phyloP scores from a whole-genome alignment of 2,329 filamentous ascomycete species.

The Malbranchea cinnamomea region DNA sequence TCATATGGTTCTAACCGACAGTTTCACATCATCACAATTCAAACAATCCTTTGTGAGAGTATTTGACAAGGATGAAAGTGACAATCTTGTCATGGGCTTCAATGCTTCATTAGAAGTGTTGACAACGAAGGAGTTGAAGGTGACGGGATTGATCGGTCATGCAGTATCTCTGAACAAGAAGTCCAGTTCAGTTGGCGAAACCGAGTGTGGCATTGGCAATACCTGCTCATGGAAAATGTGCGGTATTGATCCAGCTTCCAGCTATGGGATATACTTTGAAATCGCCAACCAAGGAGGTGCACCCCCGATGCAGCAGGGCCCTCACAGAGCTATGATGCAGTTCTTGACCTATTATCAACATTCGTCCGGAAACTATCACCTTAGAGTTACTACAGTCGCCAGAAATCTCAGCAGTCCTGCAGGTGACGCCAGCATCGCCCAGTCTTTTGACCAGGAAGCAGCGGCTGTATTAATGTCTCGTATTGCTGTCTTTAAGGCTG shows the following conservation, averaged over 20 bases:
- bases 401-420: constrained; percentile 84
- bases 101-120: constrained; percentile 91
- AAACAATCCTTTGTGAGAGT: constrained; percentile 95
- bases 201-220: constrained; percentile 94
- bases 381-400: constrained; percentile 87
- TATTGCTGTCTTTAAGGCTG: constrained; percentile 96
- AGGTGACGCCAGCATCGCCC: constrained; percentile 85
- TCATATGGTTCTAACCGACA: constrained; percentile 96
- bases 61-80: constrained; percentile 91
- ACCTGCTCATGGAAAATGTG: constrained; percentile 99
- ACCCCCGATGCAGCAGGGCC: constrained; percentile 67
- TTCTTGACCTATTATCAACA: constrained; percentile 99
- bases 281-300: constrained; percentile 88
- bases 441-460: constrained; percentile 96
- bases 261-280: constrained; percentile 95
- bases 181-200: constrained; percentile 90
- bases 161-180: constrained; percentile 97
- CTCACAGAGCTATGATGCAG: constrained; percentile 90
- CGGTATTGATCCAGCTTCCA: constrained; percentile 83
- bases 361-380: constrained; percentile 87
- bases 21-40: constrained; percentile 98
- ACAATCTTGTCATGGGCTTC: constrained; percentile 95
- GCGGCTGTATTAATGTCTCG: constrained; percentile 97
- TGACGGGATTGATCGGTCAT: constrained; percentile 92
- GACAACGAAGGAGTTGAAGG: constrained; percentile 95